Percentiles rank a stretch among this genome's conserved stretches.
Conservation (phyloP, 768 basidiomycete species). For the Psilocybe cubensis region DNA sequence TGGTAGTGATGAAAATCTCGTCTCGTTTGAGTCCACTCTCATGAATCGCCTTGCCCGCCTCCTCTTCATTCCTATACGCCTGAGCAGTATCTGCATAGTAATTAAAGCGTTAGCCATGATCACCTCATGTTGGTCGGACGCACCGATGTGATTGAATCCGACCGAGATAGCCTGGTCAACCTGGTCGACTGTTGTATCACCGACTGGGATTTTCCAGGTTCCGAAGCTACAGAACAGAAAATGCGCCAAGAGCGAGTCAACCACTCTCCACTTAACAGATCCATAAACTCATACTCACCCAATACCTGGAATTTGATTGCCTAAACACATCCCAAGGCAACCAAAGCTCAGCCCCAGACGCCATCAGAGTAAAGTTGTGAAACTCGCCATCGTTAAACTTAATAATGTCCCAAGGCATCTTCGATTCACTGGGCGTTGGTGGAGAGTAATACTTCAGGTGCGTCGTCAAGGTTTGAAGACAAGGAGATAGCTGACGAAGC, state of each 20-base stretch:
- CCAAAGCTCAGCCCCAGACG: background rate
- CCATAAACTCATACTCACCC: conserved; percentile 30
- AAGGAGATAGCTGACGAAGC: background rate
- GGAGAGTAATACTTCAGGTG: background rate
- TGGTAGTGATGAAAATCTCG: conserved; percentile 69
- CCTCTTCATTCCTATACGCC: conserved; percentile 59
- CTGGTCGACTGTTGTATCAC: conserved; percentile 51
- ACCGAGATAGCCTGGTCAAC: conserved; percentile 65
- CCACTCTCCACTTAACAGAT: background rate
- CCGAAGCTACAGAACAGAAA: conserved; percentile 43
- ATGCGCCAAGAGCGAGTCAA: background rate
- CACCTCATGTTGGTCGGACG: conserved; percentile 16
- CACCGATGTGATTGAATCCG: conserved; percentile 68
- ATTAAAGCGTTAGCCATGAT: background rate
- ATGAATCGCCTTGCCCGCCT: conserved; percentile 54
- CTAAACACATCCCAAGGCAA: conserved; percentile 26
- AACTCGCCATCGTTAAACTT: conserved; percentile 60
- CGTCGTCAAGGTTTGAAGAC: background rate
- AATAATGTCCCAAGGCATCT: conserved; percentile 66
- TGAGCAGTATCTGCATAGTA: conserved; percentile 57
- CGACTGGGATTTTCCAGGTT: conserved; percentile 67
- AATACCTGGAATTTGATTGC: conserved; percentile 52
- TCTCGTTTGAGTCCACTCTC: conserved; percentile 60
- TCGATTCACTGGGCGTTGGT: background rate
- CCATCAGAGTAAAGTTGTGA: background rate